Evolutionary conservation across 306 rosid genomes (phyloP), one percentile per base, ranked within the genome.

Genomic region (Pueraria montana): DNA sequence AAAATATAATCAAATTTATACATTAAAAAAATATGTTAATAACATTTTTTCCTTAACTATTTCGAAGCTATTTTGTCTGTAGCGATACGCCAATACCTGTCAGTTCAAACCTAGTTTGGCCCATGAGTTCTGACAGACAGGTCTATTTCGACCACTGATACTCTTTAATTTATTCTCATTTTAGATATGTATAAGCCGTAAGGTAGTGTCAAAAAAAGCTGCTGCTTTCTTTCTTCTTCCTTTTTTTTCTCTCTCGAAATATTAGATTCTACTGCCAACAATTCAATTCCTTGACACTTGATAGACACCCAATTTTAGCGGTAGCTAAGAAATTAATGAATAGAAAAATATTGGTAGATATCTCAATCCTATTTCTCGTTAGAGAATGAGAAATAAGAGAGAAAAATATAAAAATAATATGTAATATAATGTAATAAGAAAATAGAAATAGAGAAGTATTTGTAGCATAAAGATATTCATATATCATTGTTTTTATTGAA

Each of bases 201-300:
- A 36, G 64, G 6, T 8, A 24, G 2, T 36, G 50, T 66, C 72
- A 66, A 66, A 38, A 66, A 50, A 66, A 61, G 67, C 36, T 61
- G 66, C n/a, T 61, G 30, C 40, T 61, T 26, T 12, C 17, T 61
- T 61, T 56, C 8, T 34, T 34, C 8, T 34, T 6, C 27, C 4
- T 21, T 56, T 9, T 1, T 20, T 53, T 18, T n/a, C 3, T 18
- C 17, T 7, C 20, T 53, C n/a, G 0, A 26, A 61, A 24, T 24
- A 61, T 61, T 12, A 61, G 21, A 63, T 63, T 63, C 21, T 27
- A 14, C 16, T 63, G 18, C 3, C n/a, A 59, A 12, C n/a, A 11
- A 21, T 55, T 9, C 8, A 9, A 59, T 56, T 11, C 18, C 5
- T 13, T 11, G n/a, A 61, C 4, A 30, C 21, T 11, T 59, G 30